Base-by-base conservation (phyloP, 2,329 filamentous ascomycete genomes). In the Knoxdaviesia proteae region DNA sequence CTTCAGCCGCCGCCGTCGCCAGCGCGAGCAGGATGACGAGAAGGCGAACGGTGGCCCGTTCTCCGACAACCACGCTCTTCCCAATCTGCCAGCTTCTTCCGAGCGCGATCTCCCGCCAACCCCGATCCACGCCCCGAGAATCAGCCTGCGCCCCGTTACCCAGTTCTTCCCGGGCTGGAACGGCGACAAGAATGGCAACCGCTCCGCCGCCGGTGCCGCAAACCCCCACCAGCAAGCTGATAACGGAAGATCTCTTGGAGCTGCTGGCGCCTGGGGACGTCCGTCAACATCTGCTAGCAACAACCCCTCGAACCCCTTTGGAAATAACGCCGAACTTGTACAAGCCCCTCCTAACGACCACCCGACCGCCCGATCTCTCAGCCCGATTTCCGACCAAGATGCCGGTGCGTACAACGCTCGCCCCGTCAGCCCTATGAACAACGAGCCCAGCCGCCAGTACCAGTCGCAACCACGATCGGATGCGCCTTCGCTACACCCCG, bases 71-170 rank as follows among this genome's bases (percentile, higher is more conserved):
- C 34, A 44, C 11, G 35, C 43, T 35, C 43, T 6, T 34, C 39
- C 10, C 38, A 40, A 32, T 49, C 62, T 43, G 38, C 40, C 40
- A 44, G 47, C 10, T 47, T 48, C 32, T 47, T 20, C 20, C 20
- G 20, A 20, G 20, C 20, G 20, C 20, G 20, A 42, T 20, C 45
- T 47, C 34, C 39, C 48, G n/a, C 37, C 58, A 61, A 44, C 63
- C 56, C 49, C 69, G 63, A 47, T 61, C 57, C 48, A 64, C 67
- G 77, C 86, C 38, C 84, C 86, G n/a, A 79, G 79, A 47, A 69
- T 94, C 47, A 92, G 84, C 54, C 68, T 94, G 43, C 79, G 84
- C 41, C 86, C 86, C 3, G 72, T 90, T 40, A 88, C 84, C 36
- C 77, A 90, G 52, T 87, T 94, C 60, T 68, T 83, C 36, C 81